phyloP scores from a whole-genome alignment of 345 rosid genomes.

The Limnanthes douglasii region DNA sequence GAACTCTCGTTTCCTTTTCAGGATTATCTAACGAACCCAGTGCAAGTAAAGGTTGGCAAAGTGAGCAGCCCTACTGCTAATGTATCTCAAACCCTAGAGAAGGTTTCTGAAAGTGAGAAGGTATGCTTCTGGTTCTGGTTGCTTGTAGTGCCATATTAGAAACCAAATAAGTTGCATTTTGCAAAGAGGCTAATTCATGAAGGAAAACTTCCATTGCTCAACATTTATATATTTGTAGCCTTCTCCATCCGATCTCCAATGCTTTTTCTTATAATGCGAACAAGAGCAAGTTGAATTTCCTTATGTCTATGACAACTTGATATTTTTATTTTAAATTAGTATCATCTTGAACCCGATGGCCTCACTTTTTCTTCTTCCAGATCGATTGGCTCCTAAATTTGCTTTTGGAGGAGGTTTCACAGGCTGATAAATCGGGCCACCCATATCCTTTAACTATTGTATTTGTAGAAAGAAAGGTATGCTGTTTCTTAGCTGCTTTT shows the following conservation, averaged over 20 bases:
- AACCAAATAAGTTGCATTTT: neutral
- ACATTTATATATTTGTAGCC: too few relatives aligned
- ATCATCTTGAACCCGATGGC: too few relatives aligned
- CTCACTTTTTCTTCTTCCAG: too few relatives aligned
- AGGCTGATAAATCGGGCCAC: slow-evolving; percentile 16
- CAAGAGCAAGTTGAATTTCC: too few relatives aligned
- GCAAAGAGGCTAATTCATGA: too few relatives aligned
- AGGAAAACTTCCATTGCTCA: too few relatives aligned
- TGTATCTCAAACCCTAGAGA: slow-evolving; percentile 15
- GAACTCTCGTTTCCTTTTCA: slow-evolving; percentile 6
- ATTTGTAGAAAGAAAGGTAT: slow-evolving; percentile 28
- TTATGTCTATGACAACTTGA: too few relatives aligned
- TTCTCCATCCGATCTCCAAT: too few relatives aligned
- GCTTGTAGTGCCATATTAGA: too few relatives aligned
- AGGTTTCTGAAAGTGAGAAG: slow-evolving; percentile 25
- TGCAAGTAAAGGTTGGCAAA: slow-evolving; percentile 27
- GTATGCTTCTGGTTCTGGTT: slow-evolving; percentile 11
- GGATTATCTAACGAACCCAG: slow-evolving; percentile 23
- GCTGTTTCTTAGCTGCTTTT: neutral
- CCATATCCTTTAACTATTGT: slow-evolving; percentile 26
- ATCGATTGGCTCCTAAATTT: slow-evolving; percentile 21
- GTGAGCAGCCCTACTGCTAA: slow-evolving; percentile 27
- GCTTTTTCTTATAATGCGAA: too few relatives aligned
- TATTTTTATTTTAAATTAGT: too few relatives aligned
- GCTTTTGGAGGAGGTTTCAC: slow-evolving; percentile 18